Percentiles rank a stretch among this genome's conserved stretches.
Evolutionary conservation across 495 filamentous ascomycete genomes (phyloP).

Genomic region (Hyaloscypha bicolor): DNA sequence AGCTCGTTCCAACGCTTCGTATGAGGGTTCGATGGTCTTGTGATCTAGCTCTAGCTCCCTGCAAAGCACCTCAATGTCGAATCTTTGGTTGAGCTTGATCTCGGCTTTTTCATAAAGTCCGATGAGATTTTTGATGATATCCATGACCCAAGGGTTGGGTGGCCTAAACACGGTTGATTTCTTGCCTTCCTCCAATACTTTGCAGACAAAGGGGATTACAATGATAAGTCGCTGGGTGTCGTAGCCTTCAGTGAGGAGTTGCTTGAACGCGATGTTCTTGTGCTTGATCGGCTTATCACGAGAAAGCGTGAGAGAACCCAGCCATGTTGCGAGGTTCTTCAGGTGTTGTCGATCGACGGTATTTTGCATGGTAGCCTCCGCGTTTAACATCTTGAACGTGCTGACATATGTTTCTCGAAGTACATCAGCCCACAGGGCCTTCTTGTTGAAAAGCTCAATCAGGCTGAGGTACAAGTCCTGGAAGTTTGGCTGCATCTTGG

Average conservation of each 20-base stretch:
- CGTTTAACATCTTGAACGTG: constrained; percentile 82
- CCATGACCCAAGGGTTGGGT: constrained; percentile 97
- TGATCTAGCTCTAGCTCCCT: constrained; percentile 87
- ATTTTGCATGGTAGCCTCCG: constrained; percentile 78
- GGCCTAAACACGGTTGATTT: constrained; percentile 88
- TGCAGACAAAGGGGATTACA: constrained; percentile 96
- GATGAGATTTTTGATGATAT: constrained; percentile 82
- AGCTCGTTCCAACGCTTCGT: constrained; percentile 73
- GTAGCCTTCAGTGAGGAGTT: constrained; percentile 88
- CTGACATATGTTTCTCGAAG: constrained; percentile 91
- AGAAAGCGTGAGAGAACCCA: constrained; percentile 90
- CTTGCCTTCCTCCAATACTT: constrained; percentile 82
- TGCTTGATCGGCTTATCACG: constrained; percentile 95
- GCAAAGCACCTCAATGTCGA: constrained; percentile 97
- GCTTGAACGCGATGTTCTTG: constrained; percentile 95
- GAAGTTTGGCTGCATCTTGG: constrained; percentile 95
- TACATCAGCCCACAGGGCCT: constrained; percentile 80
- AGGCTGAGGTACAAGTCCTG: constrained; percentile 91
- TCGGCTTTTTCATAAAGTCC: constrained; percentile 93
- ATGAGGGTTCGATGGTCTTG: constrained; percentile 81
- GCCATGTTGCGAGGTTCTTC: constrained; percentile 90
- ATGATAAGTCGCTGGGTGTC: constrained; percentile 87
- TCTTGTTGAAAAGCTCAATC: constrained; percentile 78
- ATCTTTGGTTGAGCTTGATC: constrained; percentile 92
- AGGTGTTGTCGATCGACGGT: constrained; percentile 81